phyloP scores from a whole-genome alignment of 306 rosid species.

The Pyrus bretschneideri region DNA sequence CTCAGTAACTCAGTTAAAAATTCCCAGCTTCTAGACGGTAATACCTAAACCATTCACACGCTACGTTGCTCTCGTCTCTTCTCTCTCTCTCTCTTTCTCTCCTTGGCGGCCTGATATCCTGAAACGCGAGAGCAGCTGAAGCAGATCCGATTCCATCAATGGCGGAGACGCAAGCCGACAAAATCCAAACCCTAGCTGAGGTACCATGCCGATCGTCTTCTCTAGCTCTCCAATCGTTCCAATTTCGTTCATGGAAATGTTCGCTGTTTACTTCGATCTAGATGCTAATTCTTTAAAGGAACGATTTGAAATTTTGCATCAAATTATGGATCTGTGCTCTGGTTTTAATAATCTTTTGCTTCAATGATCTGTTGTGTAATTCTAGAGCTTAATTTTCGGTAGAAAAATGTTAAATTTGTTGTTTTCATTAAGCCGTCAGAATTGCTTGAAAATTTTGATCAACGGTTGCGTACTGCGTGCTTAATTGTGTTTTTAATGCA shows the following conservation, averaged over 20 bases:
- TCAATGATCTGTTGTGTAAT: not conserved
- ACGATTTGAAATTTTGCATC: not conserved
- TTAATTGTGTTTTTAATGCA: not conserved
- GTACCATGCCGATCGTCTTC: conserved; percentile 16
- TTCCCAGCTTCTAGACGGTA: not conserved
- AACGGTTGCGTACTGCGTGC: not conserved
- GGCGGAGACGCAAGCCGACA: conserved; percentile 58
- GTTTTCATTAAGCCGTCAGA: not conserved
- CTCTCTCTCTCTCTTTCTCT: not conserved
- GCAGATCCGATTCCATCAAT: conserved; percentile 34
- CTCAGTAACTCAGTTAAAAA: conserved; percentile 1
- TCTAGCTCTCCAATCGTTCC: not conserved
- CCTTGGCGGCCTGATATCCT: conserved; percentile 12
- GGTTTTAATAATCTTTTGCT: not conserved
- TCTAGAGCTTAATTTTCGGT: not conserved
- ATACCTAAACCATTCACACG: not conserved
- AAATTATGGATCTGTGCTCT: conserved; percentile 4
- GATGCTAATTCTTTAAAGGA: not conserved
- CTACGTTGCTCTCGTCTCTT: not conserved
- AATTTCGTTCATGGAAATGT: not conserved
- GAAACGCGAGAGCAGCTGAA: conserved; percentile 3
- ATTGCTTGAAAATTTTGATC: not conserved
- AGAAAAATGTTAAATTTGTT: not conserved
- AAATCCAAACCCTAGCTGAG: conserved; percentile 58
- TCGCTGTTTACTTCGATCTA: not conserved